These are phyloP conservation scores for Dittrichia graveolens DNA, from an alignment of 129 eudicot genomes.

Conservation along the genomic window DNA sequence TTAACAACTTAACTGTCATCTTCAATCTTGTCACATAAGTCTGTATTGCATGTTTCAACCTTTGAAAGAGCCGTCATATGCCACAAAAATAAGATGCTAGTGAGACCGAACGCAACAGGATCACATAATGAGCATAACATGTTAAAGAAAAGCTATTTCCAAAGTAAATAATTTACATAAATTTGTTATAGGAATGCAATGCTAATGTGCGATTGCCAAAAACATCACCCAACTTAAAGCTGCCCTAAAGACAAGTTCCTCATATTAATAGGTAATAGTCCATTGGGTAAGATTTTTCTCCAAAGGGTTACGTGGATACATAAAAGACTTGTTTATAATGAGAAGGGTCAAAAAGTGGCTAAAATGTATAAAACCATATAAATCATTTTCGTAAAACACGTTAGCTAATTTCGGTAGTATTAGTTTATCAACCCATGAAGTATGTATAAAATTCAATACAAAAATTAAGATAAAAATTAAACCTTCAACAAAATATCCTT, in stretches of 20 bases:
- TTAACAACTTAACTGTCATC: slow-evolving; percentile 41
- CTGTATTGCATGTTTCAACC: slow-evolving; percentile 45
- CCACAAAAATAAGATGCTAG: neutral
- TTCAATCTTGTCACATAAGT: slow-evolving; percentile 42
- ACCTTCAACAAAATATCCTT: too few species aligned
- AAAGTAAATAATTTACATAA: neutral
- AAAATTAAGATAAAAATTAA: too few species aligned
- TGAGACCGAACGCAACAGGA: neutral
- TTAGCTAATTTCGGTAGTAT: too few species aligned
- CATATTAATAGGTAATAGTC: too few species aligned
- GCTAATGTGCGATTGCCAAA: neutral
- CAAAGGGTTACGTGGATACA: too few species aligned
- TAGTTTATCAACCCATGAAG: too few species aligned
- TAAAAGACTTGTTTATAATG: too few species aligned
- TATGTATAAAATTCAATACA: neutral
- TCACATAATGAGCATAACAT: slow-evolving; percentile 18
- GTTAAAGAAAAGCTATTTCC: slow-evolving; percentile 1
- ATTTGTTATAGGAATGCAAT: neutral
- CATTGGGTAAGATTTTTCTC: too few species aligned
- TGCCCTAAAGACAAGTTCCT: too few species aligned
- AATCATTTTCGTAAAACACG: neutral
- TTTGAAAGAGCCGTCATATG: slow-evolving; percentile 55
- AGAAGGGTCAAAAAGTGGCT: too few species aligned
- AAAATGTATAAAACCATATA: neutral
- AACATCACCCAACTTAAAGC: neutral